Evolutionary conservation across 2,329 filamentous ascomycete genomes (phyloP), one percentile per base, ranked within the genome.

Genomic region (Tolypocladium paradoxum): DNA sequence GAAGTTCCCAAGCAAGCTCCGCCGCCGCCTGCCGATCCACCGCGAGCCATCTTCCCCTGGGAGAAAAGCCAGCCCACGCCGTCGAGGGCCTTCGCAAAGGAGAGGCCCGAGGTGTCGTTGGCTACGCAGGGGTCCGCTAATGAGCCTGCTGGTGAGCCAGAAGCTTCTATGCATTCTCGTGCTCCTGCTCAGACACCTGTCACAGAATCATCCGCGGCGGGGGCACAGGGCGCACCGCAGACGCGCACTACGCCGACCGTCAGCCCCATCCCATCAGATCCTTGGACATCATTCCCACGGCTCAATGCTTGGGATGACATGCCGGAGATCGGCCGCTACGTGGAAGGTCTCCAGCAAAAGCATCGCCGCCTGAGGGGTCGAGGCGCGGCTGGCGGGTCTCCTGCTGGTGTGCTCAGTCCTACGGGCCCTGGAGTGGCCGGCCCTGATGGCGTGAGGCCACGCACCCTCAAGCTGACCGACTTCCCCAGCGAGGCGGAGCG

Each of bases 271-370:
- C 64, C 76, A 37, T 72, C 79, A 49, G 77, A 85, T 62, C 78
- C 83, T 22, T 95, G 88, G 88, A 79, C 82, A 57, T 77, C 77
- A 48, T 96, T 87, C 66, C 76, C 82, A n/a, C 79, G 83, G 48
- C 81, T 76, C 50, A 99, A 97, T 68, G 91, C 90, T 18, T 99
- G 93, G 93, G 93, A 99, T 63, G 88, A 89, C 51, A 81, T 95
- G 51, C 88, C 88, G 14, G 87, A 89, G 59, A 99, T 99, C 61
- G 84, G 89, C 62, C 81, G 82, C 57, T 99, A 96, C 65, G 88
- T 97, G 52, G 87, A 88, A 57, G 78, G 82, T 51, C 74, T 95
- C 53, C 83, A 87, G 61, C 43, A 46, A 31, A 83, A 84, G 66
- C 77, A 81, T 63, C 72, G 70, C 49, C 71, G 73, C 47, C 61